Percentiles rank a stretch among this genome's conserved stretches.
phyloP scores from a whole-genome alignment of 1,284 basidiomycete genomes.

The Entoloma clypeatum region DNA sequence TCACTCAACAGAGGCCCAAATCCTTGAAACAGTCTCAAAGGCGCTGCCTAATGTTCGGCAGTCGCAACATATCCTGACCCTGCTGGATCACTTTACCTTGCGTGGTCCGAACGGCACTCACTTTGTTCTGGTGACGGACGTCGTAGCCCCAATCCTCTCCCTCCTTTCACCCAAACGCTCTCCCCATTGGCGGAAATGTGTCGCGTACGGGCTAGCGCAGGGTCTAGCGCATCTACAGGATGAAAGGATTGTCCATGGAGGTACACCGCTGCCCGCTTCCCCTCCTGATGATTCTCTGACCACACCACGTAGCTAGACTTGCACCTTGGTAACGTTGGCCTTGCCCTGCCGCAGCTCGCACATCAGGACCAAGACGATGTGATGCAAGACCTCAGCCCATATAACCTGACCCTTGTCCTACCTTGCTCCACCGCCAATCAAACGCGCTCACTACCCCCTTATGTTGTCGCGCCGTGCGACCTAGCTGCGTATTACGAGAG shows the following conservation, averaged over 20 bases:
- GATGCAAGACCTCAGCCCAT: slow-evolving; percentile 12
- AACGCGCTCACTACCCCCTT: background rate
- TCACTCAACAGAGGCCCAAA: slow-evolving; percentile 4
- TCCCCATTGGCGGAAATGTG: slow-evolving; percentile 11
- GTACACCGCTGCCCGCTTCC: too few relatives aligned
- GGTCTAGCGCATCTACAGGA: slow-evolving; percentile 12
- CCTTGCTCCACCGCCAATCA: slow-evolving; percentile 6
- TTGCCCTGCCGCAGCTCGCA: slow-evolving; percentile 14
- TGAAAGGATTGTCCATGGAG: slow-evolving; percentile 11
- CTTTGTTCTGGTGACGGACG: slow-evolving; percentile 12
- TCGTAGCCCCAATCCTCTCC: too few relatives aligned
- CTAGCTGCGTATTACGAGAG: slow-evolving; percentile 2
- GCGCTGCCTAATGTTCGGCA: background rate
- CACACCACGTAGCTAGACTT: too few relatives aligned
- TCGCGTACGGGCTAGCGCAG: slow-evolving; percentile 14
- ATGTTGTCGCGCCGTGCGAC: too few relatives aligned
- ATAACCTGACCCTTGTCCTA: slow-evolving; percentile 13
- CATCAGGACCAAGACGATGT: slow-evolving; percentile 12
- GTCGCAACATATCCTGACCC: slow-evolving; percentile 4
- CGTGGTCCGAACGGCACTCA: slow-evolving; percentile 11
- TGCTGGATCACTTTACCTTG: slow-evolving; percentile 8
- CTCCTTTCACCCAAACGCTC: background rate
- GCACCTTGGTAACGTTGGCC: slow-evolving; percentile 14
- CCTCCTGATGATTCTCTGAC: slow-evolving; percentile 4
- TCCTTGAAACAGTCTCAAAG: slow-evolving; percentile 5